Evolutionary conservation across 2,329 filamentous ascomycete genomes (phyloP), one percentile per base, ranked within the genome.

Genomic region (Curvularia hawaiiensis): DNA sequence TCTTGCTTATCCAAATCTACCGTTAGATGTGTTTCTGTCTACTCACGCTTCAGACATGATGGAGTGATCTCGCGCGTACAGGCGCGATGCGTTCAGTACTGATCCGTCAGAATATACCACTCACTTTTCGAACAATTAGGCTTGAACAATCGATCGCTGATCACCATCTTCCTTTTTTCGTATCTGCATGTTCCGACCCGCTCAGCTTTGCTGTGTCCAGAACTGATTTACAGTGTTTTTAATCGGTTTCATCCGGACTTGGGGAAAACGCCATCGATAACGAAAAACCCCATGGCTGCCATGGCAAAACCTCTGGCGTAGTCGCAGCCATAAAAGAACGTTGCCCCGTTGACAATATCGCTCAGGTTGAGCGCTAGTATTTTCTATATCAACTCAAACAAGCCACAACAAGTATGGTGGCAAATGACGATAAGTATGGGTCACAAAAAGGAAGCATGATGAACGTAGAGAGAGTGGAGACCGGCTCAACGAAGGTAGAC

Each of bases 401-500:
- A 5, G 10, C 8, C 12, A 38, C 9, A n/a, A 14, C 41, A 33
- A 38, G 11, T 6, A 58, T 59, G 57, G 31, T 33, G 16, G 49
- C 49, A 5, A 18, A 5, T 8, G 18, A 38, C 10, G 57, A 35
- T 0, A 46, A 24, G 1, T 6, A 10, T 12, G 10, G 9, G 0
- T 40, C n/a, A 12, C 35, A 28, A 11, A 24, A 26, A 0, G 20
- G 31, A 9, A 39, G 31, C n/a, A 51, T 49, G 4, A 56, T 52
- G 22, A 56, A 60, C 26, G 22, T 55, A 7, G 56, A 56, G 35
- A 50, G 48, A 2, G 60, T 43, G 20, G 50, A 46, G n/a, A 38
- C 16, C 7, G 44, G 40, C 7, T 43, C 44, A 18, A 46, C 47
- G 9, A 38, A 39, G n/a, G 16, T 28, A 6, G 4, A 7, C 0